Evolutionary conservation across 306 rosid species (phyloP), one percentile per base, ranked within the genome.

Genomic region (Notholithocarpus densiflorus): DNA sequence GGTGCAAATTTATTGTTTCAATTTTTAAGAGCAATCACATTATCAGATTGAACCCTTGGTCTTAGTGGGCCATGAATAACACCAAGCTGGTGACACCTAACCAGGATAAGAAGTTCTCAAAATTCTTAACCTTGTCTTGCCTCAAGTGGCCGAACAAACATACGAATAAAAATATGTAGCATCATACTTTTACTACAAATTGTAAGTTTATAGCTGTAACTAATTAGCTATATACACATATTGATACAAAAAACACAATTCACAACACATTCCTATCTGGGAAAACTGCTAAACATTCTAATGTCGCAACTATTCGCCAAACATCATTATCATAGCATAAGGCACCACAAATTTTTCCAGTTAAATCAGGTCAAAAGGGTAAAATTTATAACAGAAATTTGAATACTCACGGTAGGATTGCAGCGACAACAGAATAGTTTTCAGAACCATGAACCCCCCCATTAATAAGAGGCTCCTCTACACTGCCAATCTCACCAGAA

Each of bases 331-430:
- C 51, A 32, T 9, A 6, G 45, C 24, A 17, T 18, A 23, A 66
- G 72, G 17, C 43, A 32, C 62, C 74, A 56, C 19, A 79, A 53
- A 21, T 48, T 73, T 56, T 24, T 32, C 4, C n/a, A 56, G 51
- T 69, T 18, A 26, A 72, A 54, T 26, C 34, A 76, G 43, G 24
- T 79, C 4, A 56, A 45, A 75, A 72, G 24, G 76, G 12, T 6
- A 31, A 76, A 72, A 23, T 27, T 7, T 65, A 56, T 45, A 23
- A 51, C 20, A 51, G 48, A 80, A 56, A 71, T 29, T 37, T 17
- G 45, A 65, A 59, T 80, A 86, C 97, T 89, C 79, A 93, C 99
- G 99, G 99, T 61, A 93, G 86, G 81, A 95, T 86, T 51, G 97
- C 92, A 26, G 92, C 88, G 79, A 56, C 43, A 71, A 86, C 53